These are phyloP conservation scores for Aspergillus coremiiformis DNA, from an alignment of 495 filamentous ascomycete genomes.

Conservation along the genomic window DNA sequence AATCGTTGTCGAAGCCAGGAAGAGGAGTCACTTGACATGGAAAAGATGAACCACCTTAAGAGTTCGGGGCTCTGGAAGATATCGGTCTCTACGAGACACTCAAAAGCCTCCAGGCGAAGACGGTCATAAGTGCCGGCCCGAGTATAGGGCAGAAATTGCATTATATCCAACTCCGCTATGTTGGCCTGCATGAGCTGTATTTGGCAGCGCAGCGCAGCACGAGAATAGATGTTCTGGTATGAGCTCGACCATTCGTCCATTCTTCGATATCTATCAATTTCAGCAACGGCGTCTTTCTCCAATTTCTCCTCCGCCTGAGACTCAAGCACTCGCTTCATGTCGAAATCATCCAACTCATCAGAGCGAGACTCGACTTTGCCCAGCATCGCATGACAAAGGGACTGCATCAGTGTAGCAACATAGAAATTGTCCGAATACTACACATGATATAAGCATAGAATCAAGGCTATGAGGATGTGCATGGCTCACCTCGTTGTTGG, in stretches of 20 bases:
- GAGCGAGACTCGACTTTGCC: constrained; percentile 37
- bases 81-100: constrained; percentile 72
- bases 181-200: constrained; percentile 64
- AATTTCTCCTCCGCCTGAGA: constrained; percentile 57
- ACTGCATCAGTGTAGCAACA: constrained; percentile 70
- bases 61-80: constrained; percentile 55
- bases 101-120: constrained; percentile 76
- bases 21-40: constrained; percentile 69
- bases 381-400: constrained; percentile 69
- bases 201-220: constrained; percentile 72
- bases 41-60: constrained; percentile 60
- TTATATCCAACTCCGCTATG: constrained; percentile 51
- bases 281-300: constrained; percentile 62
- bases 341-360: constrained; percentile 39
- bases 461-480: neutral
- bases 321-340: constrained; percentile 42
- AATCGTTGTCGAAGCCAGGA: constrained; percentile 68
- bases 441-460: constrained; percentile 6
- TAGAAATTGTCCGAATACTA: constrained; percentile 82
- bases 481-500: constrained; percentile 58
- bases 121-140: constrained; percentile 68
- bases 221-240: constrained; percentile 84
- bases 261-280: constrained; percentile 82
- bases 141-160: constrained; percentile 75
- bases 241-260: constrained; percentile 93